Evolutionary conservation across 495 filamentous ascomycete genomes (phyloP).

Genomic region (Penicillium flavigenum): DNA sequence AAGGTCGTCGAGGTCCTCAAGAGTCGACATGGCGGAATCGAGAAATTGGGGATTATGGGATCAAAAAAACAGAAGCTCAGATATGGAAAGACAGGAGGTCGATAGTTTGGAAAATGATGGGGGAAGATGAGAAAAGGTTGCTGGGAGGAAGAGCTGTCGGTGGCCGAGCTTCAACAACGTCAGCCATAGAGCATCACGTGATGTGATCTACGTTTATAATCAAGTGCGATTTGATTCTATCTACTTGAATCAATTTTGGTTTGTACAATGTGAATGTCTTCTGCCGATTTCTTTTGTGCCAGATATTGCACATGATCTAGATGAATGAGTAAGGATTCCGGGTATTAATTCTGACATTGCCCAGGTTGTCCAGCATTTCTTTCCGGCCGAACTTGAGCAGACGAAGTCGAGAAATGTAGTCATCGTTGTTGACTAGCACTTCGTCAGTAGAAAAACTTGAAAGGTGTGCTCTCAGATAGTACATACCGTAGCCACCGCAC

Average conservation of each 20-base stretch:
- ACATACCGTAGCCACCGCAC: conserved; percentile 85
- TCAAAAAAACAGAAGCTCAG: conserved; percentile 2
- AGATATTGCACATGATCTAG: background rate
- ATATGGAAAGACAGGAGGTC: conserved; percentile 11
- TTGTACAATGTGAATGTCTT: background rate
- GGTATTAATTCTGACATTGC: conserved; percentile 15
- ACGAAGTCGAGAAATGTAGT: conserved; percentile 75
- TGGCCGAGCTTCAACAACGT: conserved; percentile 47
- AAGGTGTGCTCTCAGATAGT: background rate
- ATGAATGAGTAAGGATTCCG: conserved; percentile 1
- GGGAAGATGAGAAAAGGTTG: conserved; percentile 28
- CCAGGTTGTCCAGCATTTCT: conserved; percentile 48
- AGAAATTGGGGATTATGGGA: conserved; percentile 12
- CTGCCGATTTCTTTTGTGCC: background rate
- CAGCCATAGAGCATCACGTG: conserved; percentile 44
- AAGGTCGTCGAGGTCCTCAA: conserved; percentile 79
- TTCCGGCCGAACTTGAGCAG: conserved; percentile 64
- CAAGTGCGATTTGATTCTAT: background rate
- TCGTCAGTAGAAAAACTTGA: conserved; percentile 18
- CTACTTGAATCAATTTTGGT: background rate
- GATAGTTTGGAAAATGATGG: conserved; percentile 17
- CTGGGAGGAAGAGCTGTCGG: conserved; percentile 30
- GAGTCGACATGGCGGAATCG: conserved; percentile 67
- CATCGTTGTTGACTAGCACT: conserved; percentile 73
- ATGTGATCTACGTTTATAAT: conserved; percentile 13